Evolutionary conservation across 768 basidiomycete species (phyloP).

Genomic region (Tulasnella calospora): DNA sequence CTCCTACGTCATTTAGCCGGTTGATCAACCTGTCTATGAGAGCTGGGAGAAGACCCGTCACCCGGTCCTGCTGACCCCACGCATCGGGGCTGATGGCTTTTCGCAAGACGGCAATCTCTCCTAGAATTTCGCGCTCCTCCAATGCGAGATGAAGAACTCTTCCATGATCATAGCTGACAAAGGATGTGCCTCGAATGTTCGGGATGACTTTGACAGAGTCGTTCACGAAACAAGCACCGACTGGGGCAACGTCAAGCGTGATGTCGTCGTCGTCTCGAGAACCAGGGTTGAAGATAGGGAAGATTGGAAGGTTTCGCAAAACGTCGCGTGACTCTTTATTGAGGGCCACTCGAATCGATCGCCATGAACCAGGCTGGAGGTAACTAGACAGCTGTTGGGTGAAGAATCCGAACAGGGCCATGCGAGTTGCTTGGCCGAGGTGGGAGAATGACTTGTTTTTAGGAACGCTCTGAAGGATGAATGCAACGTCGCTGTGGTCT

Average conservation of each 20-base stretch:
- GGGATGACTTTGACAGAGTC: neutral
- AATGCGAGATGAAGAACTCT: too few species aligned
- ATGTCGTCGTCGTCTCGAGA: neutral
- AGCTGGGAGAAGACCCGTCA: neutral
- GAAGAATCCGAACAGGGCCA: too few species aligned
- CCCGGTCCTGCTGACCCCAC: neutral
- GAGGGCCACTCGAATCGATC: neutral
- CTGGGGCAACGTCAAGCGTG: neutral
- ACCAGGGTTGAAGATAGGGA: neutral
- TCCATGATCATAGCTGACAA: neutral
- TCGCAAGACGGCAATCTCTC: slow-evolving; percentile 1
- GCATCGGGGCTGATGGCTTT: neutral
- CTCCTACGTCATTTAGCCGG: neutral
- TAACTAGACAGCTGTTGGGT: too few species aligned
- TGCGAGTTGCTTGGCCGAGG: neutral
- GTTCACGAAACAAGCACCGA: neutral
- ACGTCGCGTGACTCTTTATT: neutral
- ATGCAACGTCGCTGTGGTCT: neutral
- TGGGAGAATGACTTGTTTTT: neutral
- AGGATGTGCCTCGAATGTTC: neutral
- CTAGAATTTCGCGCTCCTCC: neutral
- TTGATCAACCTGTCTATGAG: neutral
- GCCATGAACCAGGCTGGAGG: neutral
- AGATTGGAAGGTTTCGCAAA: slow-evolving; percentile 1
- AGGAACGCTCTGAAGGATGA: neutral